Conservation (phyloP, 495 filamentous ascomycete genomes). For the Lepidopterella palustris region DNA sequence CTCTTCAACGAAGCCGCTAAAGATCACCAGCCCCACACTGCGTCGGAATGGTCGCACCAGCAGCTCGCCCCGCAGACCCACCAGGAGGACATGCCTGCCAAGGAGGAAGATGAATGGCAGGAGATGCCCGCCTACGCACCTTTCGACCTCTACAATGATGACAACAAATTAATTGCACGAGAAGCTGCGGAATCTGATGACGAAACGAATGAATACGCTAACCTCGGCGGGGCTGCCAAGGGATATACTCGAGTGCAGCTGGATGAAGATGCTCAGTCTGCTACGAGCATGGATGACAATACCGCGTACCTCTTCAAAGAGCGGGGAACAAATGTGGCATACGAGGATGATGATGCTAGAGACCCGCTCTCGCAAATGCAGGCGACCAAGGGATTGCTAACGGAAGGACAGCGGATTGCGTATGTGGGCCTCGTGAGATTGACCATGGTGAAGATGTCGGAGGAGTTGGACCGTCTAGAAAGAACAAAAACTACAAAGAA, state of each 20-base stretch:
- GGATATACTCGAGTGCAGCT: constrained; percentile 90
- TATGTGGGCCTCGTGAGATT: constrained; percentile 88
- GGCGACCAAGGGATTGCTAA: constrained; percentile 91
- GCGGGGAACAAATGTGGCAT: constrained; percentile 50
- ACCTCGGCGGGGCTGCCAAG: constrained; percentile 79
- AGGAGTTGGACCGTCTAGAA: constrained; percentile 54
- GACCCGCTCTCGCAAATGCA: constrained; percentile 87
- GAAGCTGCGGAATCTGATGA: constrained; percentile 67
- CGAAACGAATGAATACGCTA: constrained; percentile 63
- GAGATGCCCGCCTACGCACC: constrained; percentile 87
- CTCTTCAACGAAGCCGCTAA: neutral
- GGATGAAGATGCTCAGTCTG: constrained; percentile 89
- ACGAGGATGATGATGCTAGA: constrained; percentile 71
- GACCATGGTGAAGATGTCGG: constrained; percentile 67
- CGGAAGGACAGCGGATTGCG: constrained; percentile 90
- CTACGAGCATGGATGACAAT: constrained; percentile 95
- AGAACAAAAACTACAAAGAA: constrained; percentile 55
- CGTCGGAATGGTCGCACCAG: constrained; percentile 92
- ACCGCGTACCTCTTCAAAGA: constrained; percentile 91
- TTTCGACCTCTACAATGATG: constrained; percentile 92
- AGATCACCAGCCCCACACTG: constrained; percentile 26
- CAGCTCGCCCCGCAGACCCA: constrained; percentile 51
- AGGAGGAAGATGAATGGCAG: constrained; percentile 70
- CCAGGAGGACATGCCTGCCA: constrained; percentile 40
- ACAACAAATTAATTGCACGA: constrained; percentile 75